phyloP scores from a whole-genome alignment of 768 basidiomycete species.

The Suillus tomentosus region DNA sequence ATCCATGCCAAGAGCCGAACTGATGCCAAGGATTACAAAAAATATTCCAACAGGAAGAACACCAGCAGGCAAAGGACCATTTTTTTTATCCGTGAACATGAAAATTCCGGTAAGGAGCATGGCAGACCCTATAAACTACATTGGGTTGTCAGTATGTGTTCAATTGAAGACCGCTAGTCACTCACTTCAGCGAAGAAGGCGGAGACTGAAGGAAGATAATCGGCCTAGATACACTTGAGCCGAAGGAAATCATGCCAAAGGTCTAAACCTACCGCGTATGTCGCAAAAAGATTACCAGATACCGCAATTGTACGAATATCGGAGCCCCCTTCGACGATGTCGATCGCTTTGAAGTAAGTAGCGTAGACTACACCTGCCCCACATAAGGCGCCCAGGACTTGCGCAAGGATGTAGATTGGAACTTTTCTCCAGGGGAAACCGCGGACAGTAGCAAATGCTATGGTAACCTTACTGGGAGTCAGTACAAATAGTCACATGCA shows the following conservation, averaged over 20 bases:
- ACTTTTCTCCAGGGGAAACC: conserved; percentile 77
- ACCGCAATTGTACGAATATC: conserved; percentile 48
- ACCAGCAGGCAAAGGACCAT: conserved; percentile 48
- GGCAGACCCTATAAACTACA: conserved; percentile 50
- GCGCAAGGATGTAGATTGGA: conserved; percentile 60
- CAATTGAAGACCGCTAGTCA: background rate
- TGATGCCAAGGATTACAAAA: conserved; percentile 53
- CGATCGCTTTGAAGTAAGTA: conserved; percentile 62
- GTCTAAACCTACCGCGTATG: conserved; percentile 47
- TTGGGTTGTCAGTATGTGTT: background rate
- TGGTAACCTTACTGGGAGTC: conserved; percentile 47
- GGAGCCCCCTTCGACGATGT: conserved; percentile 52
- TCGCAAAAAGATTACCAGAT: conserved; percentile 54
- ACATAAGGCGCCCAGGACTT: conserved; percentile 54
- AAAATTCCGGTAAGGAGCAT: conserved; percentile 52
- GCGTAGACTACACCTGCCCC: conserved; percentile 56
- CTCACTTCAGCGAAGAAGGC: conserved; percentile 43
- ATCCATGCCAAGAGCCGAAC: conserved; percentile 54
- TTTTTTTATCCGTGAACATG: conserved; percentile 52
- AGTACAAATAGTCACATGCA: background rate
- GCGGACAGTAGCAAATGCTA: conserved; percentile 62
- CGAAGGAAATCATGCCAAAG: conserved; percentile 4
- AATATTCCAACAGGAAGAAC: conserved; percentile 55
- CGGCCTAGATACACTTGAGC: conserved; percentile 20
- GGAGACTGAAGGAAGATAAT: conserved; percentile 40